Evolutionary conservation across 1,284 basidiomycete species (phyloP).

Genomic region (Ceratobasidium papillatum): DNA sequence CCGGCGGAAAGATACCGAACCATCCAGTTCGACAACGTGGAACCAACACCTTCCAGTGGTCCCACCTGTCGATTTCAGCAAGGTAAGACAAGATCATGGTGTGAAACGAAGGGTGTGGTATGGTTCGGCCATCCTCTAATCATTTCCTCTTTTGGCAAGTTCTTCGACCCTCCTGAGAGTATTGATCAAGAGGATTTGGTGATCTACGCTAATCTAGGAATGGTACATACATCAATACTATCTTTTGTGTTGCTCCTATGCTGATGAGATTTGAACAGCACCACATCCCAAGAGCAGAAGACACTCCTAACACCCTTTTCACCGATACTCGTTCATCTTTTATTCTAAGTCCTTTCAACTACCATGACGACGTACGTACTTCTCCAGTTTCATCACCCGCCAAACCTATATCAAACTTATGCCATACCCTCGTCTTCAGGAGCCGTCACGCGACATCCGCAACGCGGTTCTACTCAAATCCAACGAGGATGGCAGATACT

Average conservation of each 20-base stretch:
- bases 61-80: conserved; percentile 38
- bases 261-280: conserved; percentile 42
- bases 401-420: background rate
- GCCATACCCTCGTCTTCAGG: conserved; percentile 1
- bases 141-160: conserved; percentile 48
- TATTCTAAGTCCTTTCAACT: conserved; percentile 69
- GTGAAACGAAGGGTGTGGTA: background rate
- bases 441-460: conserved; percentile 53
- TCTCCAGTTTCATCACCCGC: conserved; percentile 55
- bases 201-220: conserved; percentile 69
- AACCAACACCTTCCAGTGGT: conserved; percentile 37
- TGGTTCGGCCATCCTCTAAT: background rate
- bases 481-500: conserved; percentile 41
- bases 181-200: conserved; percentile 69
- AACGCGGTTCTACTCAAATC: conserved; percentile 62
- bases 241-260: background rate
- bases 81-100: conserved; percentile 24
- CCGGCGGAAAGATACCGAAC: conserved; percentile 48
- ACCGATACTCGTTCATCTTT: conserved; percentile 55
- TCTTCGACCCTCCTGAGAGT: conserved; percentile 65
- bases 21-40: conserved; percentile 38
- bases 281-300: conserved; percentile 63
- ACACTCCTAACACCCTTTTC: conserved; percentile 61
- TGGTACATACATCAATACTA: background rate
- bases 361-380: conserved; percentile 59